Conservation (phyloP, 2,329 filamentous ascomycete genomes). For the Botrytis fabae region DNA sequence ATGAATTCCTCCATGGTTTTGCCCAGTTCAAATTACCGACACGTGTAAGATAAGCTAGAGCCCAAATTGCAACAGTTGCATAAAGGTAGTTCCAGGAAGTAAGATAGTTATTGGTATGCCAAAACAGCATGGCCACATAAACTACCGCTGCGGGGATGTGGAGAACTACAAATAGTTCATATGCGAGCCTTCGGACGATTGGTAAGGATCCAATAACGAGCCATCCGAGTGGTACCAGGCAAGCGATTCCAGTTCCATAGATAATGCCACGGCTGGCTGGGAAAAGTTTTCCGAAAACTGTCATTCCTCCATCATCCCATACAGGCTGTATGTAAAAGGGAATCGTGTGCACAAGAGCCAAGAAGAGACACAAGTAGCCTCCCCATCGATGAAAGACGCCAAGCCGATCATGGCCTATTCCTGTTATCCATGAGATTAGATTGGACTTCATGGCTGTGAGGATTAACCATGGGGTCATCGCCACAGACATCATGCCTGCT, state of each 20-base stretch:
- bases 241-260: constrained; percentile 84
- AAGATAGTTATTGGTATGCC: constrained; percentile 93
- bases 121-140: constrained; percentile 85
- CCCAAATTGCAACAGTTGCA: constrained; percentile 77
- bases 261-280: constrained; percentile 64
- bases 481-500: constrained; percentile 87
- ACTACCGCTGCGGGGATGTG: constrained; percentile 80
- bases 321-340: constrained; percentile 90
- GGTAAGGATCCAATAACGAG: constrained; percentile 84
- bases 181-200: constrained; percentile 71
- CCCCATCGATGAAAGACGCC: constrained; percentile 94
- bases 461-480: constrained; percentile 90
- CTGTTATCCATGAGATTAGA: constrained; percentile 77
- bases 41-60: constrained; percentile 69
- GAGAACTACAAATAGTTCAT: constrained; percentile 80
- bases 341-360: constrained; percentile 80
- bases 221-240: constrained; percentile 76
- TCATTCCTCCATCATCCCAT: constrained; percentile 74
- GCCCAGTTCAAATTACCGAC: constrained; percentile 89
- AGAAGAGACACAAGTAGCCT: constrained; percentile 79
- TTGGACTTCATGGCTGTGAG: constrained; percentile 91
- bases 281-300: constrained; percentile 70
- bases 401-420: constrained; percentile 86
- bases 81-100: constrained; percentile 89
- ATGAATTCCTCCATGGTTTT: constrained; percentile 75